Evolutionary conservation across 192 early-diverging fungal species (phyloP).

Genomic region (Coemansia sp.): DNA sequence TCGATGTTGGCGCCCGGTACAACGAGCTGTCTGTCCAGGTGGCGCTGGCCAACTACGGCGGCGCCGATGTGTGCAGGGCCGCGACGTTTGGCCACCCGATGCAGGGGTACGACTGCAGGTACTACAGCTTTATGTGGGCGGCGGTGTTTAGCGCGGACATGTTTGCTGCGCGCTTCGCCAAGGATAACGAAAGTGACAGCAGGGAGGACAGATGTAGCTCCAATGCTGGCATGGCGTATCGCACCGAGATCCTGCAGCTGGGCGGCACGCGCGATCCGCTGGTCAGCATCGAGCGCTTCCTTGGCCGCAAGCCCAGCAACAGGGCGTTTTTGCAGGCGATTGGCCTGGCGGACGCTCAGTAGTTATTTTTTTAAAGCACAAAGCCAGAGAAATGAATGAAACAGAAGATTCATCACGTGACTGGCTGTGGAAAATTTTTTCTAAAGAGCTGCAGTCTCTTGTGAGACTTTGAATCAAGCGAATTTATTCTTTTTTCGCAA

Average conservation of each 20-base stretch:
- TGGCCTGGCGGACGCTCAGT: no score
- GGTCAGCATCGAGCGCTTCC: constrained; percentile 64
- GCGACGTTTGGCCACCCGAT: constrained; percentile 63
- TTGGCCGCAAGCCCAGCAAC: constrained; percentile 70
- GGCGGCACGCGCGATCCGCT: constrained; percentile 60
- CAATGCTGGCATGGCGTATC: constrained; percentile 6
- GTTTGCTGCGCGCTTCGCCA: constrained; percentile 65
- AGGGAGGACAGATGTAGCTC: constrained; percentile 45
- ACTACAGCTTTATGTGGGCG: constrained; percentile 74
- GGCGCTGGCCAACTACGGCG: constrained; percentile 16
- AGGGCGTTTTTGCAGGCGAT: constrained; percentile 70
- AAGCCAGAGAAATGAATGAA: no score
- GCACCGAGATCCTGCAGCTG: constrained; percentile 8
- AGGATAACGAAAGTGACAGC: no score
- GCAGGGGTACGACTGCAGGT: constrained; percentile 67
- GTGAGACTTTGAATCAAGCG: not conserved
- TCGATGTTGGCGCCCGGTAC: no score
- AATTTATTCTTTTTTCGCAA: no score
- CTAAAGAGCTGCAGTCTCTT: not conserved
- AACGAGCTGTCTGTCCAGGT: constrained; percentile 25
- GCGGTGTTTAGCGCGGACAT: constrained; percentile 79
- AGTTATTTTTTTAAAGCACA: no score
- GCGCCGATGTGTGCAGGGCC: constrained; percentile 27
- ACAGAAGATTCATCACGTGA: no score
- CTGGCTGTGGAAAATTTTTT: not conserved